phyloP scores from a whole-genome alignment of 1,139 yeast genomes.

The Eremothecium sinecaudum region DNA sequence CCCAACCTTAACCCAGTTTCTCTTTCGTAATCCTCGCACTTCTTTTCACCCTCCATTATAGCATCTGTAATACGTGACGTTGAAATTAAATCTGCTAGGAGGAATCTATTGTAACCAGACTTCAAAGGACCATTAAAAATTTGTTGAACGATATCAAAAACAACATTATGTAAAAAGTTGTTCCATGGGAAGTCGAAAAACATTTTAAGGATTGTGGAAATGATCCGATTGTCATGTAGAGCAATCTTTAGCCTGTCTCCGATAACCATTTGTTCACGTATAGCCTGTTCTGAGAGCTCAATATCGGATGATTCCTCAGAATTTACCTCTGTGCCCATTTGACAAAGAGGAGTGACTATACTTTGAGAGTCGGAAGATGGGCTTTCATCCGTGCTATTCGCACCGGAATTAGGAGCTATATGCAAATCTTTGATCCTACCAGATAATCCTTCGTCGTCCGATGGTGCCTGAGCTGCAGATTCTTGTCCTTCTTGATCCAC shows the following conservation, averaged over 20 bases:
- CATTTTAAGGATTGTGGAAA: conserved; percentile 72
- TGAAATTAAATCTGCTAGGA: conserved; percentile 77
- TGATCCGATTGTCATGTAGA: conserved; percentile 69
- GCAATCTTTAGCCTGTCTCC: conserved; percentile 88
- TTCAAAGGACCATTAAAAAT: conserved; percentile 91
- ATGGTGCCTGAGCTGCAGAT: conserved; percentile 2
- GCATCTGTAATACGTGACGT: conserved; percentile 72
- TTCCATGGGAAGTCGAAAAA: conserved; percentile 96
- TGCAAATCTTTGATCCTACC: conserved; percentile 15
- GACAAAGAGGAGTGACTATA: conserved; percentile 8
- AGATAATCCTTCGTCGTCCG: conserved; percentile 10
- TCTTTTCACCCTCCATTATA: conserved; percentile 73
- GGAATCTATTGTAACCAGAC: conserved; percentile 72
- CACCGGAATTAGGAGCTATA: conserved; percentile 10
- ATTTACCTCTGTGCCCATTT: conserved; percentile 15
- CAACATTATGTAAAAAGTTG: conserved; percentile 92
- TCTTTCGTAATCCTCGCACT: conserved; percentile 61
- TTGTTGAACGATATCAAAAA: conserved; percentile 94
- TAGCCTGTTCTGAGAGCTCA: conserved; percentile 20
- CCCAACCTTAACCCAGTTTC: conserved; percentile 63
- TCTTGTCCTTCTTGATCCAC: conserved; percentile 6
- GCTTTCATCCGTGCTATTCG: conserved; percentile 9
- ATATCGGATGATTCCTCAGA: conserved; percentile 22
- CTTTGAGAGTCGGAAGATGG: conserved; percentile 11
- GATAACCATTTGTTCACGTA: conserved; percentile 59